Conservation (phyloP, 345 rosid species). For the Citrus cavaleriei region DNA sequence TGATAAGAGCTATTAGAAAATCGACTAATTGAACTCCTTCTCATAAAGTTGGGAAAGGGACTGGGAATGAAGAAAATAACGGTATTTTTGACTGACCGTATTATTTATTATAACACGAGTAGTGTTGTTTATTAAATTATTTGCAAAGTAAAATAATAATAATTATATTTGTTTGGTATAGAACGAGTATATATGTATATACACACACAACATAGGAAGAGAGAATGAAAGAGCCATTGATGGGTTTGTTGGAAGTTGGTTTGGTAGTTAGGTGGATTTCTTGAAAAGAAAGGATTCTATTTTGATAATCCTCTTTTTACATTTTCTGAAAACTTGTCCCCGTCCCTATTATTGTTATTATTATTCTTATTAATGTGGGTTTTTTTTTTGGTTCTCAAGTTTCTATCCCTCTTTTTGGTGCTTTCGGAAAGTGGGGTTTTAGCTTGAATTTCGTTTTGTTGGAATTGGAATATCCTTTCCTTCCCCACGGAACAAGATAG, state of each 20-base stretch:
- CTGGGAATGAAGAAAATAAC: neutral
- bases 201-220: neutral
- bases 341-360: neutral
- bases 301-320: neutral
- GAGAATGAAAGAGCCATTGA: neutral
- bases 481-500: neutral
- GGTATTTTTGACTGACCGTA: no score
- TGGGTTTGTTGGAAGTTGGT: conserved; percentile 15
- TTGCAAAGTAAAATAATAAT: neutral
- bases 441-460: neutral
- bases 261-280: conserved; percentile 27
- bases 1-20: no score
- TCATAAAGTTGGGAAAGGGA: no score
- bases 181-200: neutral
- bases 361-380: no score
- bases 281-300: conserved; percentile 32
- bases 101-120: neutral
- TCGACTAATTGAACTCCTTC: rapidly evolving
- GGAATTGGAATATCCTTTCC: conserved; percentile 40
- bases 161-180: neutral
- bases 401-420: neutral
- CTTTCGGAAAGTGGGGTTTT: conserved; percentile 32
- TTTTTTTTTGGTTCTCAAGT: neutral
- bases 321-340: neutral
- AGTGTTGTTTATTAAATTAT: neutral